Evolutionary conservation across 768 basidiomycete species (phyloP).

Genomic region (Dendrothele bispora): DNA sequence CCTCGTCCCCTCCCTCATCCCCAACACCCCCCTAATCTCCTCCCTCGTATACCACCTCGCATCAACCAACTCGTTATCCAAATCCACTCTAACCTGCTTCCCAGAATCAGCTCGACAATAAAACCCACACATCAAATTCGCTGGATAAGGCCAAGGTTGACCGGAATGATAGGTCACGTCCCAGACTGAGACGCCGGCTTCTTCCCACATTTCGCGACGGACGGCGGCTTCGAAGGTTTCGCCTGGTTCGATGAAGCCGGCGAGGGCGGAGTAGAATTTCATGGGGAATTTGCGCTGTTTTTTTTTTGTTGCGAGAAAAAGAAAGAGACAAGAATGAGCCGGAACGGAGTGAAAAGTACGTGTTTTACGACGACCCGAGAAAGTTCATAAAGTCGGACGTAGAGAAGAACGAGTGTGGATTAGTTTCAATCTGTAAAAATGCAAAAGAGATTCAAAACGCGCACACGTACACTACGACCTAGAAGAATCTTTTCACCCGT

Average conservation of each 20-base stretch:
- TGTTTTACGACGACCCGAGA: too few relatives aligned
- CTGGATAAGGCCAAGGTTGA: conserved; percentile 92
- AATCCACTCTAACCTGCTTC: conserved; percentile 75
- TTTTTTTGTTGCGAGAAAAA: conserved; percentile 2
- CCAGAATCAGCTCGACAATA: conserved; percentile 76
- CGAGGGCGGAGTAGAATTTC: conserved; percentile 84
- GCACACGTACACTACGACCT: conserved; percentile 70
- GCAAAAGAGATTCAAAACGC: neutral
- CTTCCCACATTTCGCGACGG: conserved; percentile 91
- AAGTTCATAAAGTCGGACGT: too few relatives aligned
- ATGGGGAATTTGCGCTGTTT: conserved; percentile 62
- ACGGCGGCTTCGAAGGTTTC: conserved; percentile 96
- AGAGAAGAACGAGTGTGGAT: too few relatives aligned
- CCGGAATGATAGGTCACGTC: conserved; percentile 82
- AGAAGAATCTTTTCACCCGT: conserved; percentile 82
- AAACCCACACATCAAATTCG: conserved; percentile 89
- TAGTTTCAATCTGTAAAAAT: neutral
- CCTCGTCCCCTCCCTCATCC: conserved; percentile 50
- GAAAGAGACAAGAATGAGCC: too few relatives aligned
- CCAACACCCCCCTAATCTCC: conserved; percentile 65
- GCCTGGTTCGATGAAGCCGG: conserved; percentile 93
- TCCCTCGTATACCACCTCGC: conserved; percentile 86
- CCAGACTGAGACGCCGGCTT: conserved; percentile 87
- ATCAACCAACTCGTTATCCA: conserved; percentile 98
- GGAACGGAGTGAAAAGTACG: too few relatives aligned